Evolutionary conservation across 768 basidiomycete species (phyloP).

Genomic region (Mrakia frigida): DNA sequence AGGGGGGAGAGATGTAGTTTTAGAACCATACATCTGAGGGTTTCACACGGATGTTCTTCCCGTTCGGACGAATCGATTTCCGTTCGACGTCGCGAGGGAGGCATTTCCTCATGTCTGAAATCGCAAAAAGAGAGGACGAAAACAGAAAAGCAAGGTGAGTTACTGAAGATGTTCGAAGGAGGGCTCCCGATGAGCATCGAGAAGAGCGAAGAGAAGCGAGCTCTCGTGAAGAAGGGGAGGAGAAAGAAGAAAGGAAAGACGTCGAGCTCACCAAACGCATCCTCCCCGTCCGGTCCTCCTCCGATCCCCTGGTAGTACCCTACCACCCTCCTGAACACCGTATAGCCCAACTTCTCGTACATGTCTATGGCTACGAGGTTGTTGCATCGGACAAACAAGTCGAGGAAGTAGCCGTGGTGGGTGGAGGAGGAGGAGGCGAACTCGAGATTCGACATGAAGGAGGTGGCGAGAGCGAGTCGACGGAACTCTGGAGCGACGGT

Average conservation of each 20-base stretch:
- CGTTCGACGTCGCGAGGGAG: constrained; percentile 46
- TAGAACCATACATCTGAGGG: constrained; percentile 39
- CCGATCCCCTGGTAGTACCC: constrained; percentile 80
- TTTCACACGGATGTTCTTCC: constrained; percentile 45
- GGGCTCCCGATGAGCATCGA: no score
- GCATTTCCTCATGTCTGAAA: constrained; percentile 50
- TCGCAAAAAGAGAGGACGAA: neutral
- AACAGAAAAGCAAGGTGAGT: neutral
- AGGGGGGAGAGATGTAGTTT: neutral
- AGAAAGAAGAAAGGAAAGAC: neutral
- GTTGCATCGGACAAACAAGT: constrained; percentile 87
- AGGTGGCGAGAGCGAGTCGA: constrained; percentile 74
- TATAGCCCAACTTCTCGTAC: constrained; percentile 91
- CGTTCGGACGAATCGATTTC: constrained; percentile 45
- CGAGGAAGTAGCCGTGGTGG: constrained; percentile 66
- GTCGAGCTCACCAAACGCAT: constrained; percentile 71
- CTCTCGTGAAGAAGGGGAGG: constrained; percentile 37
- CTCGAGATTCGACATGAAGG: constrained; percentile 82
- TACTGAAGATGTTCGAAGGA: constrained; percentile 25
- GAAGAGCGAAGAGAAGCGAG: no score
- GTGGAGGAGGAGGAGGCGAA: constrained; percentile 55
- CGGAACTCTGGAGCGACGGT: constrained; percentile 93
- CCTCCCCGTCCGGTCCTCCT: constrained; percentile 78
- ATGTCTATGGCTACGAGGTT: constrained; percentile 78
- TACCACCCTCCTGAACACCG: constrained; percentile 80